Evolutionary conservation across 768 basidiomycete genomes (phyloP).

Genomic region (Podaxis sp.): DNA sequence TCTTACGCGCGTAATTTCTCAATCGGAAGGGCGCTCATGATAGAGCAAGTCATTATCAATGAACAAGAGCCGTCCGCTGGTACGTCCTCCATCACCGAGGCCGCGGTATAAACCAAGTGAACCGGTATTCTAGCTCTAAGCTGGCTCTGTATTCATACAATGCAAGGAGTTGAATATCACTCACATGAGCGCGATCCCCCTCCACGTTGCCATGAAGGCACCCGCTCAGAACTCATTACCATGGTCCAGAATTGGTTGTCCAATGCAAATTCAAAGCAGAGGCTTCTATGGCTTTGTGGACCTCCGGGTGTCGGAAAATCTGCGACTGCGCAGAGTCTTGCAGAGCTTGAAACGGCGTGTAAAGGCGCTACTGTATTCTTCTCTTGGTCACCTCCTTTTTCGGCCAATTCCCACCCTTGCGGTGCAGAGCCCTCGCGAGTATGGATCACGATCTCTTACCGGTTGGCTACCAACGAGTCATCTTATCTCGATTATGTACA

Average conservation of each 20-base stretch:
- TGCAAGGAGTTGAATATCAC: neutral
- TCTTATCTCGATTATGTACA: neutral
- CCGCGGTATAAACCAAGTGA: too few species aligned
- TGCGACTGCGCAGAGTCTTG: neutral
- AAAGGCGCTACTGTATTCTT: neutral
- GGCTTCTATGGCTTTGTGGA: neutral
- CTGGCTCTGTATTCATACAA: neutral
- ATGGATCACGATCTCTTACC: neutral
- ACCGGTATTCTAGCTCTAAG: neutral
- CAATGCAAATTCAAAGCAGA: neutral
- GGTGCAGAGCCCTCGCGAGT: neutral
- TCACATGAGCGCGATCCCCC: neutral
- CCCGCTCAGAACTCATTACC: neutral
- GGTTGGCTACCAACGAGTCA: neutral
- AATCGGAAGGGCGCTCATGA: too few species aligned
- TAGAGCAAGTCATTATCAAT: too few species aligned
- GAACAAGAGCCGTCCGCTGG: too few species aligned
- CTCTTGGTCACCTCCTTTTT: neutral
- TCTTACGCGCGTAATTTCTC: too few species aligned
- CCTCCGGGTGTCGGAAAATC: slow-evolving; percentile 8
- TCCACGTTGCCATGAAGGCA: neutral
- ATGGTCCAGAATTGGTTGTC: neutral
- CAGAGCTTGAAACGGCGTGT: neutral
- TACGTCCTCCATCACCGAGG: too few species aligned
- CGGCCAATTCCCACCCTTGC: neutral